Evolutionary conservation across 1,284 basidiomycete genomes (phyloP).

Genomic region (Sporisorium scitamineum): DNA sequence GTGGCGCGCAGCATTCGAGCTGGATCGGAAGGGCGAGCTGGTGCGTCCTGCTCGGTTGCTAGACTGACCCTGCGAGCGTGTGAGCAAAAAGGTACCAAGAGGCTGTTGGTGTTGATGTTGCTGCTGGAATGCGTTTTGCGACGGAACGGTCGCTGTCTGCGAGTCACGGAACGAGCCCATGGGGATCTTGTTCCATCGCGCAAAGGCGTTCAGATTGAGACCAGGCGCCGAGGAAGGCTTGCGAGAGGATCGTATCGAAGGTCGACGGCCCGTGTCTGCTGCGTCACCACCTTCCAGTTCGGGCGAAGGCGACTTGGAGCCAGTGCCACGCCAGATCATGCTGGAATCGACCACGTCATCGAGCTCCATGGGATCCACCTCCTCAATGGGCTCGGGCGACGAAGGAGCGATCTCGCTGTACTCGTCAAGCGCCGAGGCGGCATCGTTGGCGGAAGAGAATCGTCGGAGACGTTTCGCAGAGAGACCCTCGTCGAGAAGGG

Average conservation of each 20-base stretch:
- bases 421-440: conserved; percentile 43
- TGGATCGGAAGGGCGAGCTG: conserved; percentile 60
- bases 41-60: conserved; percentile 27
- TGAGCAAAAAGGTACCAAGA: conserved; percentile 58
- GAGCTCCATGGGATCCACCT: conserved; percentile 62
- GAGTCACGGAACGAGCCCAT: conserved; percentile 67
- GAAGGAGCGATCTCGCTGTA: conserved; percentile 54
- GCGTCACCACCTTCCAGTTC: conserved; percentile 22
- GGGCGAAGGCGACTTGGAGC: conserved; percentile 50
- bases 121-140: conserved; percentile 32
- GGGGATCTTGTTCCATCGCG: conserved; percentile 66
- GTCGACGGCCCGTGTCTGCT: conserved; percentile 24
- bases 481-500: conserved; percentile 40
- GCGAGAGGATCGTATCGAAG: conserved; percentile 25
- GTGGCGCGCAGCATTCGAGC: conserved; percentile 38
- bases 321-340: conserved; percentile 57
- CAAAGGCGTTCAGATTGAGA: conserved; percentile 61
- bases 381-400: conserved; percentile 49
- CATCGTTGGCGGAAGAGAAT: conserved; percentile 48
- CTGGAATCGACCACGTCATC: conserved; percentile 65
- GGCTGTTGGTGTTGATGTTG: conserved; percentile 45
- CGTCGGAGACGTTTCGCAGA: conserved; percentile 56
- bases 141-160: conserved; percentile 36
- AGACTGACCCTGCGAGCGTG: conserved; percentile 40
- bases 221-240: conserved; percentile 35